These are phyloP conservation scores for Linanthus parryae DNA, from an alignment of 148 eudicot species.

Conservation along the genomic window DNA sequence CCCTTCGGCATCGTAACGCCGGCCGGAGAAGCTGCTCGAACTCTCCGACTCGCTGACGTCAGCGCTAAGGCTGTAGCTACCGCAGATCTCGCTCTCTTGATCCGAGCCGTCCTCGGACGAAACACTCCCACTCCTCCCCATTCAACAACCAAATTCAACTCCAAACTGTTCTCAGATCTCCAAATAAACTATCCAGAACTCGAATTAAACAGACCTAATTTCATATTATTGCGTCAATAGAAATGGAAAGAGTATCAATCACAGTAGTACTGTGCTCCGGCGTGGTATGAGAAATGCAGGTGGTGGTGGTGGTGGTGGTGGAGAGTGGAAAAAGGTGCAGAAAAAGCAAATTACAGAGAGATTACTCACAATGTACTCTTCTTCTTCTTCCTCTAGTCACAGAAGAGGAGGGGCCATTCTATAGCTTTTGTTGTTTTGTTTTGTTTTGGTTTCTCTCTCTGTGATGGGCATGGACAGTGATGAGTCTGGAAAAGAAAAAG, in stretches of 20 bases:
- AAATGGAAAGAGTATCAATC: too few species aligned
- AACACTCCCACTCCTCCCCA: constrained; percentile 13
- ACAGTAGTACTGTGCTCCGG: neutral
- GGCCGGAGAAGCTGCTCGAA: constrained; percentile 12
- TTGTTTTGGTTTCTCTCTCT: neutral
- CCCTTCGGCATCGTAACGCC: neutral
- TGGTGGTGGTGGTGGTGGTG: neutral
- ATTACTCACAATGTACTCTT: constrained; percentile 4
- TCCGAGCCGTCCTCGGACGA: constrained; percentile 18
- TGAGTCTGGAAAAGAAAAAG: neutral
- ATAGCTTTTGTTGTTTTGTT: neutral
- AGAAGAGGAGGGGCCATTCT: neutral
- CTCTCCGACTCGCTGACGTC: constrained; percentile 29
- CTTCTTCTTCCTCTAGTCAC: neutral
- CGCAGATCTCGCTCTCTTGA: constrained; percentile 11
- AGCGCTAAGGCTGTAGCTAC: constrained; percentile 24
- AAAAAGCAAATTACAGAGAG: constrained; percentile 2
- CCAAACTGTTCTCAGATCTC: too few species aligned
- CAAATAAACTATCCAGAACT: too few species aligned
- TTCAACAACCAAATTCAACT: neutral
- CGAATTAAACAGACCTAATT: neutral
- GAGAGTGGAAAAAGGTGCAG: constrained; percentile 8
- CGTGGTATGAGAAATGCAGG: neutral
- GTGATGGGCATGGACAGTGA: too few species aligned
- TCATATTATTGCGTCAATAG: neutral